Evolutionary conservation across 257 asterid genomes (phyloP), one percentile per base, ranked within the genome.

Genomic region (Solanum acaule): DNA sequence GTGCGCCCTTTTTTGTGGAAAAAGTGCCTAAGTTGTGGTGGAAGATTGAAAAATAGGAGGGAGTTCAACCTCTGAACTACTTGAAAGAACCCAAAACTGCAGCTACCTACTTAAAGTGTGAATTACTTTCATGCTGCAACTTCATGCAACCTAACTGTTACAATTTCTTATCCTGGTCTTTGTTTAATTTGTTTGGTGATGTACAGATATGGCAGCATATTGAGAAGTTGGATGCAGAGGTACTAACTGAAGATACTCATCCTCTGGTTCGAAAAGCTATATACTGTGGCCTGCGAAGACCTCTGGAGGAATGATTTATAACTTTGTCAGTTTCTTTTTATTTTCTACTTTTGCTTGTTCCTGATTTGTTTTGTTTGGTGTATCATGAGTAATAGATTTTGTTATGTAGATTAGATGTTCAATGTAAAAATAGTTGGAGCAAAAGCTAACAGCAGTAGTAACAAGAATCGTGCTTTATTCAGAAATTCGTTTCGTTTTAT

Each of bases 171-270:
- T 8, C 42, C 20, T 10, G 27, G 8, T 79, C 31, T 49, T 22
- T 46, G 86, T 79, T 79, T 79, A 23, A 79, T 79, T 44, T 88
- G 84, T 52, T 46, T 44, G 90, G 68, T 77, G 84, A 25, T 78
- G 59, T 86, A 85, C 95, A 97, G 99, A 94, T 97, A 46, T 96
- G 99, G 99, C 92, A 94, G 3, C 93, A 90, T 82, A 85, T 94
- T 67, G 98, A 94, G 95, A 96, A 92, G 92, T 63, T 97, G 86
- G 98, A 97, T 67, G 92, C 96, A 0, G 98, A 94, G 92, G 97
- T 97, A 52, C 90, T 97, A 72, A 93, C 94, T 0, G 94, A 95
- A 86, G 98, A 94, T 44, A 95, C 87, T 83, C 99, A 94, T 87
- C 98, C 98, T 76, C 96, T 95, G 16, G 65, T 97, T 33, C 94